A percentile compares a stretch with the other conserved stretches of the same genome.
Evolutionary conservation across 768 basidiomycete species (phyloP).

Genomic region (Coprinopsis sp.): DNA sequence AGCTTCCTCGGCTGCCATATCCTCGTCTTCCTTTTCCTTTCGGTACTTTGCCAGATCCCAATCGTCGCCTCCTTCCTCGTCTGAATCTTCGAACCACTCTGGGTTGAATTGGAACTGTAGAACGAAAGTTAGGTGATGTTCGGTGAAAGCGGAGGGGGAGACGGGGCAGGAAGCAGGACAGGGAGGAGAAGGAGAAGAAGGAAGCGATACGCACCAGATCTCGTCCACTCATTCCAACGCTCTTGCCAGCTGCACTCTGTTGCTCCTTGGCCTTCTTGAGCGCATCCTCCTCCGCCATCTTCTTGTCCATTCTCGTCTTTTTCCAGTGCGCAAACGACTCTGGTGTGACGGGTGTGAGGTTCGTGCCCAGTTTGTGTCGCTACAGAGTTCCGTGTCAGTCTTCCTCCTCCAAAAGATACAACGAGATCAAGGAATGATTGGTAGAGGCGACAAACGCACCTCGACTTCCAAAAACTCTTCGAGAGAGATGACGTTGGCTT

Average conservation of each 20-base stretch:
- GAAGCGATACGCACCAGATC: conserved; percentile 64
- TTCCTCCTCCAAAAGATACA: neutral
- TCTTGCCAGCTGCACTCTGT: conserved; percentile 84
- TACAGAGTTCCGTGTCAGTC: conserved; percentile 25
- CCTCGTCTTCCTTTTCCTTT: conserved; percentile 56
- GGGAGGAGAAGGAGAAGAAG: neutral
- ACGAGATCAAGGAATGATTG: conserved; percentile 5
- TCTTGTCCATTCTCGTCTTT: conserved; percentile 92
- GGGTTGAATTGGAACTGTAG: conserved; percentile 90
- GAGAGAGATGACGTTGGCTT: conserved; percentile 81
- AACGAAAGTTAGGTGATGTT: neutral
- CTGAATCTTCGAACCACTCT: conserved; percentile 86
- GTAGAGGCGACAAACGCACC: conserved; percentile 47
- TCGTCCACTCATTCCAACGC: conserved; percentile 88
- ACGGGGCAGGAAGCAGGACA: neutral
- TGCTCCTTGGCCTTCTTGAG: conserved; percentile 76
- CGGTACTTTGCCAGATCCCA: conserved; percentile 63
- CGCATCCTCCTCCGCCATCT: conserved; percentile 82
- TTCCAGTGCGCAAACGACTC: conserved; percentile 96
- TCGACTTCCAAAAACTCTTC: conserved; percentile 98
- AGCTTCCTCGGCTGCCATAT: conserved; percentile 46
- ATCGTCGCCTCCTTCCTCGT: conserved; percentile 49
- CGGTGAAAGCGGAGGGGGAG: neutral
- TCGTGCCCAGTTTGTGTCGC: conserved; percentile 91
- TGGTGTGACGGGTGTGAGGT: conserved; percentile 88